Evolutionary conservation across 805 yeast genomes (phyloP).

Genomic region (Yamadazyma laniorum): DNA sequence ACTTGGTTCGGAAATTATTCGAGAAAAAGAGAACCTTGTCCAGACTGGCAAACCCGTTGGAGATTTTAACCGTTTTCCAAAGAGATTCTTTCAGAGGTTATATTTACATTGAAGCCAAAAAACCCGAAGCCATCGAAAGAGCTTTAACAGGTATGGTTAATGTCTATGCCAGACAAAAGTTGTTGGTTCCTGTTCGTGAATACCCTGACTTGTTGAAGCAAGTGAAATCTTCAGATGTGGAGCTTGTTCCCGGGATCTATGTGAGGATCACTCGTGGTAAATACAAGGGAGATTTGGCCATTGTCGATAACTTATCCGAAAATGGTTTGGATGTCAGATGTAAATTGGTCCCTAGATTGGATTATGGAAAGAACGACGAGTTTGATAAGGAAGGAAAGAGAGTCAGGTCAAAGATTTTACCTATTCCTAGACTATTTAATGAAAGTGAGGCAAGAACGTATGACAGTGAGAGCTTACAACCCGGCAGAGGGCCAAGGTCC

Average conservation of each 20-base stretch:
- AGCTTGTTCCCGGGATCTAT: constrained; percentile 86
- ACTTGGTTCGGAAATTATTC: constrained; percentile 76
- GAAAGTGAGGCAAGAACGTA: constrained; percentile 85
- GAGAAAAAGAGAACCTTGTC: constrained; percentile 81
- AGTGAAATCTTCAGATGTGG: constrained; percentile 81
- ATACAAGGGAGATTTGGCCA: constrained; percentile 89
- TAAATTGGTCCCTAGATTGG: constrained; percentile 88
- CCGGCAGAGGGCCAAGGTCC: constrained; percentile 57
- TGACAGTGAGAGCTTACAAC: constrained; percentile 71
- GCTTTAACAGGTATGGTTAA: constrained; percentile 90
- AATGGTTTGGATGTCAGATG: constrained; percentile 95
- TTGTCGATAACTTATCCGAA: constrained; percentile 89
- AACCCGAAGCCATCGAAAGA: constrained; percentile 84
- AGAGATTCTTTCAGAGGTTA: constrained; percentile 92
- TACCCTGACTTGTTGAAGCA: constrained; percentile 91
- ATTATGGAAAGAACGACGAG: constrained; percentile 70
- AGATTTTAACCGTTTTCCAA: constrained; percentile 86
- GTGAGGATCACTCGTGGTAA: constrained; percentile 89
- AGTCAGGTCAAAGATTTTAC: constrained; percentile 62
- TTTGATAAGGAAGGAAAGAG: constrained; percentile 47
- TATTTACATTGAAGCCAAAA: constrained; percentile 90
- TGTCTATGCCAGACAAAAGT: constrained; percentile 68
- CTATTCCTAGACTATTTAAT: constrained; percentile 82
- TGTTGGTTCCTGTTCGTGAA: constrained; percentile 92
- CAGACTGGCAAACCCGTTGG: constrained; percentile 73